Evolutionary conservation across 1,139 yeast genomes (phyloP).

Genomic region (Geotrichum europaeum): DNA sequence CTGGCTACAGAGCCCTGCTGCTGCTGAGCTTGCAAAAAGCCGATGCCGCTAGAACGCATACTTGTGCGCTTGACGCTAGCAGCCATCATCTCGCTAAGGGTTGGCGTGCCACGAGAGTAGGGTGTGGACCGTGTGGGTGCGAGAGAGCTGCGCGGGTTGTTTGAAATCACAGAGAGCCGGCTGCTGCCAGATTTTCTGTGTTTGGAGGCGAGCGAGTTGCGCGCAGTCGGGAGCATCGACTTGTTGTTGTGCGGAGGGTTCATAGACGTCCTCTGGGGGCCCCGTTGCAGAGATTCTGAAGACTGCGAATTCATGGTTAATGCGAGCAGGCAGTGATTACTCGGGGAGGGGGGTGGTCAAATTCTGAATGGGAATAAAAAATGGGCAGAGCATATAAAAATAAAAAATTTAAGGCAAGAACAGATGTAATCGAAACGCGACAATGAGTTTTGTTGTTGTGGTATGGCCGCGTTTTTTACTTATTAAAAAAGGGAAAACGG

Average conservation of each 20-base stretch:
- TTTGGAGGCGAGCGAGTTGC: background rate
- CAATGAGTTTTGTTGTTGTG: too few species aligned
- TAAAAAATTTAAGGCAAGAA: too few species aligned
- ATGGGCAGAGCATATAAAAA: background rate
- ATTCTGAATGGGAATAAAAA: background rate
- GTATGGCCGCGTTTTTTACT: too few species aligned
- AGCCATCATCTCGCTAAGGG: conserved; percentile 12
- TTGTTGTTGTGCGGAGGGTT: background rate
- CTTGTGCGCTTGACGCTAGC: conserved; percentile 12
- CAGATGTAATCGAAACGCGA: too few species aligned
- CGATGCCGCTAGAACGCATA: conserved; percentile 9
- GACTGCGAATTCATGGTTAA: background rate
- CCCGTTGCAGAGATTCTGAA: background rate
- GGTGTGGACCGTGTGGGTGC: conserved; percentile 9
- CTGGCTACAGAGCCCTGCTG: background rate
- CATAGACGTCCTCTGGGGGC: background rate
- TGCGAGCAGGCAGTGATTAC: background rate
- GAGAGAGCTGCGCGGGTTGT: conserved; percentile 7
- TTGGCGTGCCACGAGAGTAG: conserved; percentile 14
- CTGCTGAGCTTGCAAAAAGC: background rate
- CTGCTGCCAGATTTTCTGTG: background rate
- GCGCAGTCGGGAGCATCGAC: background rate
- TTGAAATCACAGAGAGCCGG: background rate
- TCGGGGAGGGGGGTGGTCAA: too few species aligned
- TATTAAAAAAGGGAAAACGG: too few species aligned